phyloP scores from a whole-genome alignment of 2,329 filamentous ascomycete genomes.

The Plectosphaerella cucumerina region DNA sequence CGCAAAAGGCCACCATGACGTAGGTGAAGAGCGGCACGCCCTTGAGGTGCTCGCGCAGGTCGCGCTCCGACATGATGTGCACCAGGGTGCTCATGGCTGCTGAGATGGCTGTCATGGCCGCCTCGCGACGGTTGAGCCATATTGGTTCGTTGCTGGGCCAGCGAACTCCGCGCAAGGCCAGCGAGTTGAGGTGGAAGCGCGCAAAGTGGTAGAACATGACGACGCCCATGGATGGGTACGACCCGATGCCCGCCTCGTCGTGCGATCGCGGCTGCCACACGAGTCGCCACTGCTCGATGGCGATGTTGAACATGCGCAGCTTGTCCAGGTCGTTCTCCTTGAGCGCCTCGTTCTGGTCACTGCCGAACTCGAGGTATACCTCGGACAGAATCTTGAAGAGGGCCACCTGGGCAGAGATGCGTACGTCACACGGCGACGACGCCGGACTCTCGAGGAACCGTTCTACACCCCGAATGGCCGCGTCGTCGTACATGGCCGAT shows the following conservation, averaged over 20 bases:
- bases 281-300: conserved; percentile 7
- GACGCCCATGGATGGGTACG: conserved; percentile 10
- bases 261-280: conserved; percentile 6
- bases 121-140: conserved; percentile 3
- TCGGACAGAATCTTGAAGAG: conserved; percentile 9
- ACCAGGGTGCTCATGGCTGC: conserved; percentile 29
- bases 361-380: conserved; percentile 7
- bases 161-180: conserved; percentile 6
- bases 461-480: conserved; percentile 17
- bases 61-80: conserved; percentile 25
- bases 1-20: conserved; percentile 29
- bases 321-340: conserved; percentile 8
- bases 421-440: conserved; percentile 13
- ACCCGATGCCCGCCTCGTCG: conserved; percentile 7
- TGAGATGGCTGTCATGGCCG: conserved; percentile 22
- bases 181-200: conserved; percentile 10
- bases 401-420: conserved; percentile 15
- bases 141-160: conserved; percentile 4
- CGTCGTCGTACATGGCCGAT: conserved; percentile 19
- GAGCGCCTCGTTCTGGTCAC: conserved; percentile 6
- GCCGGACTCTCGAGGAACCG: conserved; percentile 18
- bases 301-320: conserved; percentile 7
- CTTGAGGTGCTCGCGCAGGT: conserved; percentile 23
- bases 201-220: conserved; percentile 11
- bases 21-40: conserved; percentile 30